phyloP scores from a whole-genome alignment of 2,329 filamentous ascomycete genomes.

The Fusarium dimerum region DNA sequence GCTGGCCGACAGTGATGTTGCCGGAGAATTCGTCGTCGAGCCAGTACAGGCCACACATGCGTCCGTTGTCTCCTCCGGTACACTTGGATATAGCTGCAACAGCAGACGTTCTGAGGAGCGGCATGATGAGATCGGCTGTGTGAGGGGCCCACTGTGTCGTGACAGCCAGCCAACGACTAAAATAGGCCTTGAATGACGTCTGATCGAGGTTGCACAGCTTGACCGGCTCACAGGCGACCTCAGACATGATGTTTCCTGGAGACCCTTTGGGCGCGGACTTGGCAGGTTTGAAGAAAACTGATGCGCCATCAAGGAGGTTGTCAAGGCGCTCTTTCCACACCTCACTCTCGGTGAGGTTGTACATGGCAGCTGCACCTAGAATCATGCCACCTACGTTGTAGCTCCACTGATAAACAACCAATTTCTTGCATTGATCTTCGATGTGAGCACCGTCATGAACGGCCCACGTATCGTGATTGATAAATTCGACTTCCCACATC shows the following conservation, averaged over 20 bases:
- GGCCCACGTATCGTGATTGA: slow-evolving; percentile 56
- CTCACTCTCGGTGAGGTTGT: slow-evolving; percentile 56
- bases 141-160: slow-evolving; percentile 65
- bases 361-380: slow-evolving; percentile 68
- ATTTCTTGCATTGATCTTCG: slow-evolving; percentile 55
- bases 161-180: slow-evolving; percentile 61
- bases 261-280: slow-evolving; percentile 30
- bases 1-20: slow-evolving; percentile 64
- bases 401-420: slow-evolving; percentile 65
- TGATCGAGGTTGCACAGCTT: slow-evolving; percentile 63
- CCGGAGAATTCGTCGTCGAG: slow-evolving; percentile 58
- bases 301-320: slow-evolving; percentile 54
- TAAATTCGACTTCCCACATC: slow-evolving; percentile 58
- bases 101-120: slow-evolving; percentile 56
- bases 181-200: slow-evolving; percentile 64
- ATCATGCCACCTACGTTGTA: slow-evolving; percentile 71
- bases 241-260: slow-evolving; percentile 60
- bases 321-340: slow-evolving; percentile 61
- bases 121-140: slow-evolving; percentile 54
- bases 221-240: slow-evolving; percentile 65
- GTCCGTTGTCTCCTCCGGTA: slow-evolving; percentile 55
- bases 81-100: slow-evolving; percentile 59
- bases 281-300: slow-evolving; percentile 52
- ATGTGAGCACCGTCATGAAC: slow-evolving; percentile 65
- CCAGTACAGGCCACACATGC: slow-evolving; percentile 64